These are phyloP conservation scores for Stygiomarasmius scandens DNA, from an alignment of 1,284 basidiomycete species.

Conservation along the genomic window DNA sequence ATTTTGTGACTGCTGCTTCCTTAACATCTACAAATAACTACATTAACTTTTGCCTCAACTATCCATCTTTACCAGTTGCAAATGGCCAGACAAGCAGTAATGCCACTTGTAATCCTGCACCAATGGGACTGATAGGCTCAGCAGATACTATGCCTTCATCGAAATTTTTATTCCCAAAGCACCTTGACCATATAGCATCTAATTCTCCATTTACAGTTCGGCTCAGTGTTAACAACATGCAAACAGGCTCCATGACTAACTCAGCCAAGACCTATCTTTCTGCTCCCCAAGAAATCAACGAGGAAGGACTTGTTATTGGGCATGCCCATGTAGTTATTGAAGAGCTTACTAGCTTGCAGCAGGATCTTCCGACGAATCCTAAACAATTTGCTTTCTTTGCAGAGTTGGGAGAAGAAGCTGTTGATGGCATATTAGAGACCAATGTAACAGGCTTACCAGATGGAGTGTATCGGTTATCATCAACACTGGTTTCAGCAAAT, in stretches of 20 bases:
- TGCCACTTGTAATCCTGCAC: slow-evolving; percentile 2
- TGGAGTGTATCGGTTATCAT: slow-evolving; percentile 6
- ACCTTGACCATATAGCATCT: neutral
- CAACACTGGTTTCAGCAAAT: slow-evolving; percentile 1
- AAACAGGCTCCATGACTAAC: neutral
- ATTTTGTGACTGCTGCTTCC: too few relatives aligned
- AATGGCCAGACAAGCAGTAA: neutral
- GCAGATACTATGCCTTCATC: neutral
- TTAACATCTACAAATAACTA: slow-evolving; percentile 7
- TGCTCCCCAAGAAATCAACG: slow-evolving; percentile 7
- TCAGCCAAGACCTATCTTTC: slow-evolving; percentile 1
- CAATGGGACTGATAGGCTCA: slow-evolving; percentile 2
- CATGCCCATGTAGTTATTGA: slow-evolving; percentile 19
- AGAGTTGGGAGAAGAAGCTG: neutral
- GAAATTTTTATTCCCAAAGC: slow-evolving; percentile 6
- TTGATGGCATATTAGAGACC: neutral
- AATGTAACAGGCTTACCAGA: slow-evolving; percentile 1
- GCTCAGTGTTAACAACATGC: slow-evolving; percentile 2
- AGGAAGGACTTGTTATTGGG: slow-evolving; percentile 12
- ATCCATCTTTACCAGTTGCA: neutral
- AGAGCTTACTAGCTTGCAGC: slow-evolving; percentile 8
- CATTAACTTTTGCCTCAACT: slow-evolving; percentile 6
- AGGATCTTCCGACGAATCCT: slow-evolving; percentile 13
- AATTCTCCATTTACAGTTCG: neutral
- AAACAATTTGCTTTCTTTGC: slow-evolving; percentile 1